These are phyloP conservation scores for Fennellomyces sp. DNA, from an alignment of 371 early-diverging fungal species.

Conservation along the genomic window DNA sequence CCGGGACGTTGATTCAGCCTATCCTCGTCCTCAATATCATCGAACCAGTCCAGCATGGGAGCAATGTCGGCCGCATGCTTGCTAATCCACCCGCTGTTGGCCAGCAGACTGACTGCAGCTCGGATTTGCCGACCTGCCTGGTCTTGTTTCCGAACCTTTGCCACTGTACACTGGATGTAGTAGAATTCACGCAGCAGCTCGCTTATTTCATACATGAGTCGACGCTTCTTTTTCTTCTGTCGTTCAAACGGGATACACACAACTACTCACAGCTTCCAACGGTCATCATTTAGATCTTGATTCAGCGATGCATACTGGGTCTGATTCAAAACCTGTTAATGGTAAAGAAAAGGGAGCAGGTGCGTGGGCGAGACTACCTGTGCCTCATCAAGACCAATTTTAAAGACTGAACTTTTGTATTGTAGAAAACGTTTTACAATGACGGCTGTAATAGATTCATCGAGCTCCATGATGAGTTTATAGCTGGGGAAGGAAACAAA, in stretches of 20 bases:
- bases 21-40: slow-evolving; percentile 27
- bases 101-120: slow-evolving; percentile 13
- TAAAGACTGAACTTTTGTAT: background rate
- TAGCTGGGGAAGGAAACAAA: background rate
- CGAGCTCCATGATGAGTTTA: background rate
- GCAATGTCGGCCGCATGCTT: slow-evolving; percentile 22
- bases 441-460: background rate
- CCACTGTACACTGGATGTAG: slow-evolving; percentile 11
- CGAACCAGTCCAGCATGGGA: slow-evolving; percentile 27
- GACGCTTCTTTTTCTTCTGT: background rate
- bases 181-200: slow-evolving; percentile 18
- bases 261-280: slow-evolving; percentile 10
- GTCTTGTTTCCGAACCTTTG: slow-evolving; percentile 13
- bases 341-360: background rate
- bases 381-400: slow-evolving; percentile 14
- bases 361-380: background rate
- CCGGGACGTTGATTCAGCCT: slow-evolving; percentile 3
- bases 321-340: background rate
- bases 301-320: slow-evolving; percentile 3
- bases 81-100: slow-evolving; percentile 23
- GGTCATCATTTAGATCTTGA: slow-evolving; percentile 9
- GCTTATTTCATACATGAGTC: background rate
- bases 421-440: background rate
- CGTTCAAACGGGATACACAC: background rate
- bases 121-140: slow-evolving; percentile 22